Percentiles rank a stretch among this genome's conserved stretches.
These are phyloP conservation scores for Candida odintsovae DNA, from an alignment of 805 yeast species.

Conservation along the genomic window DNA sequence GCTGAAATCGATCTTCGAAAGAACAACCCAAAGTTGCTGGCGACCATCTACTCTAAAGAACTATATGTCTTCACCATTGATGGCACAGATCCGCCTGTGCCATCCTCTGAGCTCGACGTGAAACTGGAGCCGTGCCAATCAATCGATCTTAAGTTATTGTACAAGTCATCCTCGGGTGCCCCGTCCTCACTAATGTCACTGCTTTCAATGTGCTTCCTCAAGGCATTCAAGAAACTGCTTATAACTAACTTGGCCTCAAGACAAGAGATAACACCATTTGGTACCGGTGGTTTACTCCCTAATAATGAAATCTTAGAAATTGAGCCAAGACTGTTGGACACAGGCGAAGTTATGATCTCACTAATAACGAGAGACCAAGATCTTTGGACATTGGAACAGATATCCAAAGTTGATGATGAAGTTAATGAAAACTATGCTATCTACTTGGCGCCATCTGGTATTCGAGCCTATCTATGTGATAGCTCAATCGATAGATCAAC, in stretches of 20 bases:
- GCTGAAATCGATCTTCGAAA: constrained; percentile 34
- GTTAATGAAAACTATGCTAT: constrained; percentile 31
- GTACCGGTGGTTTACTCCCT: constrained; percentile 35
- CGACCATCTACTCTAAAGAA: constrained; percentile 34
- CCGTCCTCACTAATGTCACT: constrained; percentile 26
- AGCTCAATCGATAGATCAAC: constrained; percentile 30
- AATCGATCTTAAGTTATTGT: constrained; percentile 15
- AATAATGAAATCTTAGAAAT: constrained; percentile 32
- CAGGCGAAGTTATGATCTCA: constrained; percentile 37
- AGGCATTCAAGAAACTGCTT: constrained; percentile 42
- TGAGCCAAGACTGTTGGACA: constrained; percentile 42
- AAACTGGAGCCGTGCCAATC: constrained; percentile 8
- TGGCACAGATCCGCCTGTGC: constrained; percentile 27
- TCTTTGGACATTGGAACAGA: constrained; percentile 26
- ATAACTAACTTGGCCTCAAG: constrained; percentile 27
- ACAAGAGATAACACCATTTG: constrained; percentile 42
- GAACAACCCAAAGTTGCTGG: constrained; percentile 29
- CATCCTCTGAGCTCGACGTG: constrained; percentile 20
- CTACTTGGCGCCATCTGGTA: constrained; percentile 52
- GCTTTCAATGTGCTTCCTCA: constrained; percentile 41
- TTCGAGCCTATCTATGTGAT: constrained; percentile 38
- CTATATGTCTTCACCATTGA: constrained; percentile 40
- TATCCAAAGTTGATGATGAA: constrained; percentile 6
- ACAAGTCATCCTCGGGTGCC: constrained; percentile 10
- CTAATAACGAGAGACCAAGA: constrained; percentile 27